Base-by-base conservation (phyloP, 257 asterid genomes). In the Lycium ferocissimum region DNA sequence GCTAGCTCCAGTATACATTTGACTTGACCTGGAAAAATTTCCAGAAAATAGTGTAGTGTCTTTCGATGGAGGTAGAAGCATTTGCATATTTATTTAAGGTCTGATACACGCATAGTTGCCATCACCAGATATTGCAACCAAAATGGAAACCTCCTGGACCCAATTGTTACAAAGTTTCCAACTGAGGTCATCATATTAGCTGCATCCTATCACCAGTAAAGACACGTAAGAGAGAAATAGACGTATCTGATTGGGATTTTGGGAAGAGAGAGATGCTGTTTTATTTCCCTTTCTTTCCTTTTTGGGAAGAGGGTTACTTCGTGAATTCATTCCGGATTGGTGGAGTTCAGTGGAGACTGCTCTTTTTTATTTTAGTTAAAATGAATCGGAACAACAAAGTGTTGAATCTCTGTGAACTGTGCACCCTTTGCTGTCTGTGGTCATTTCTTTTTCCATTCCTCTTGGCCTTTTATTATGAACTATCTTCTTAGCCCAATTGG, bases 1-100 rank as follows among this genome's bases (percentile, higher is more conserved):
- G 40, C n/a, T n/a, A 33, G 45, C 73, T 66, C 73, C 73, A 12
- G 45, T 66, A 66, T 33, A 13, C 73, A 12, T 66, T 66, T 66
- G 45, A 35, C 73, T 12, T 33, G 73, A 10, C 45, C 33, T 26
- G 33, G 33, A 26, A 35, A 62, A 66, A 66, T 35, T 66, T 35
- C 73, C 73, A 66, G 73, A 66, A 66, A 66, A 13, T 66, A 12
- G 73, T 66, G 33, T 66, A 66, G 3, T 26, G 20, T 13, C 37
- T 65, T 65, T 26, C 45, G 72, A 65, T 26, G 72, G 45, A 33
- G 40, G n/a, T 65, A 65, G 72, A 65, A 65, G 72, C n/a, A 58
- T 65, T 65, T 13, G 70, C 45, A 65, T 65, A 13, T 35, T 65
- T 65, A 33, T 43, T 33, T 26, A n/a, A 65, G 72, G 43, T 65